A percentile compares a stretch with the other conserved stretches of the same genome.
These are phyloP conservation scores for Cinnamomum chago DNA, from an alignment of 164 flowering plant genomes.

Conservation along the genomic window DNA sequence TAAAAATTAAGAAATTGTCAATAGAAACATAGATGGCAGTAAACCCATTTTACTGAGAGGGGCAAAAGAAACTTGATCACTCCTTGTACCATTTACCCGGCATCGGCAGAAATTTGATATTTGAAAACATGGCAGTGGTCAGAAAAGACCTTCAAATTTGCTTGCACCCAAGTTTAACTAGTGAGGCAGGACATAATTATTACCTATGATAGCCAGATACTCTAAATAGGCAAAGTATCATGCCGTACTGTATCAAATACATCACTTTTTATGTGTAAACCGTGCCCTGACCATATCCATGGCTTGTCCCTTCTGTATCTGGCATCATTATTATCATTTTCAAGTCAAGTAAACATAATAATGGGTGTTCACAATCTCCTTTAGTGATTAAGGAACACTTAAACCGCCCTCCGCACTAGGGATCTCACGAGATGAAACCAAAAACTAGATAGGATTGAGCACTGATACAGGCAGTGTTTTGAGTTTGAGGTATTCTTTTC, in stretches of 20 bases:
- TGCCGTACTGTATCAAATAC: no score
- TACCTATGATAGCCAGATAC: no score
- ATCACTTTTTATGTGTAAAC: no score
- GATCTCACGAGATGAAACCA: neutral
- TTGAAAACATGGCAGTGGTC: neutral
- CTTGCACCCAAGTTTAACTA: no score
- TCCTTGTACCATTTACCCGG: conserved; percentile 12
- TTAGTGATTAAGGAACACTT: neutral
- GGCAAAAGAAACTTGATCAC: conserved; percentile 24
- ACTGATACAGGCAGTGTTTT: neutral
- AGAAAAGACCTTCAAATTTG: conserved; percentile 1
- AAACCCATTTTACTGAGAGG: conserved; percentile 11
- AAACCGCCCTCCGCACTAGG: neutral
- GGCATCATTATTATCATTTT: neutral
- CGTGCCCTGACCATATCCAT: no score
- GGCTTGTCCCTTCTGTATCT: neutral
- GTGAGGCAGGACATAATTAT: no score
- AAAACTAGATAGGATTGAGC: neutral
- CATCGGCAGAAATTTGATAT: conserved; percentile 4
- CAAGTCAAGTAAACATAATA: neutral
- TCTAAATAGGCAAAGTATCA: no score
- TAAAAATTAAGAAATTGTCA: conserved; percentile 5
- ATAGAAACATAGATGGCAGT: conserved; percentile 19
- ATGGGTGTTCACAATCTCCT: neutral
- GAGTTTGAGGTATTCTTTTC: neutral